Percentiles rank a stretch among this genome's conserved stretches.
Evolutionary conservation across 805 yeast species (phyloP).

Genomic region (Sugiyamaella boreocaroliniensis): DNA sequence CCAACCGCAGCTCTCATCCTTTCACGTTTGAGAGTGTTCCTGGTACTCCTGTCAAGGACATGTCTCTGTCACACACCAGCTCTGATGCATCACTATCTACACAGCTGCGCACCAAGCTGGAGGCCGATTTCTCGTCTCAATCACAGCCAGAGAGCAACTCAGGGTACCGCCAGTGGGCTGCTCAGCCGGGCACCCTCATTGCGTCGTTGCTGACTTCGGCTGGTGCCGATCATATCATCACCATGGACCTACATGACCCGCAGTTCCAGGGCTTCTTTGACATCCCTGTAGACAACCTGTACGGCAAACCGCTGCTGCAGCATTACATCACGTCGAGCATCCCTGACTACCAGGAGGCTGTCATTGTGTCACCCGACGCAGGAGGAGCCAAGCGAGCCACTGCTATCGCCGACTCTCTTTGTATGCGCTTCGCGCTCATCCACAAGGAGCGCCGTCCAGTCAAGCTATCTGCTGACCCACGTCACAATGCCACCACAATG

Average conservation of each 20-base stretch:
- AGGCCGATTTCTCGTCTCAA: not conserved
- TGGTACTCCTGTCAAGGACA: conserved; percentile 37
- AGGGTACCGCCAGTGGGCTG: conserved; percentile 90
- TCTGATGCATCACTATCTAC: not conserved
- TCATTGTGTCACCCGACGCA: conserved; percentile 95
- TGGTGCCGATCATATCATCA: conserved; percentile 93
- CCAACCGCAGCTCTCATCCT: conserved; percentile 4
- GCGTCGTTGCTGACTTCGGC: conserved; percentile 84
- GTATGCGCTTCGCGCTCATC: conserved; percentile 85
- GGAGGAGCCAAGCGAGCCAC: conserved; percentile 99
- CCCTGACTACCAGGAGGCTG: conserved; percentile 76
- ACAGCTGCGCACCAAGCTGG: not conserved
- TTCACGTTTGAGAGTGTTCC: conserved; percentile 49
- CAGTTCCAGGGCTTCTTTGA: conserved; percentile 97
- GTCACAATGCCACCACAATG: conserved; percentile 50
- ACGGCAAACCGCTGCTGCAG: conserved; percentile 80
- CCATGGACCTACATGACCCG: conserved; percentile 97
- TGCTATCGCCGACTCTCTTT: conserved; percentile 83
- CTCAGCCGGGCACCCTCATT: conserved; percentile 87
- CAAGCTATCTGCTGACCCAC: conserved; percentile 7
- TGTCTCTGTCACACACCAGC: not conserved
- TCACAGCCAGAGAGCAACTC: conserved; percentile 33
- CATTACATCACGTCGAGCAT: conserved; percentile 73
- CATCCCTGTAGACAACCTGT: conserved; percentile 90
- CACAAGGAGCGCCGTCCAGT: conserved; percentile 77